These are phyloP conservation scores for Delonix regia DNA, from an alignment of 306 rosid species.

Conservation along the genomic window DNA sequence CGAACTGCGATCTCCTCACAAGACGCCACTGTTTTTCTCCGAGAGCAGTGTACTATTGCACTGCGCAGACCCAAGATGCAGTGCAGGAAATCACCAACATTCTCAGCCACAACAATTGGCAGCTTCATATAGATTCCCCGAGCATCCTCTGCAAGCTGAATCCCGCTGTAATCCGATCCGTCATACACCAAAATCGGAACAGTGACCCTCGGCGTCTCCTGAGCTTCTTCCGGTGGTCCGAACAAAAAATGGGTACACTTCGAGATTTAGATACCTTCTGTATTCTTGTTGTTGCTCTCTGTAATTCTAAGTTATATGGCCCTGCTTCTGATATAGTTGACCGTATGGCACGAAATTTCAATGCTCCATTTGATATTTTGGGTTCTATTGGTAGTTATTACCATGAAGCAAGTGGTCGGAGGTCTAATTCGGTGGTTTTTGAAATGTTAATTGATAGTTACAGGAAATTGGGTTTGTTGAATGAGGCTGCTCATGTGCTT, in stretches of 20 bases:
- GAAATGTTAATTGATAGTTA: slow-evolving; percentile 49
- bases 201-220: slow-evolving; percentile 47
- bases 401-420: slow-evolving; percentile 30
- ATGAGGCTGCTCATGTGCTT: slow-evolving; percentile 51
- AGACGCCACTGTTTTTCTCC: not conserved
- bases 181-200: slow-evolving; percentile 36
- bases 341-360: slow-evolving; percentile 43
- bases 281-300: slow-evolving; percentile 51
- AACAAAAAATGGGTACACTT: slow-evolving; percentile 44
- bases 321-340: slow-evolving; percentile 43
- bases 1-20: not conserved
- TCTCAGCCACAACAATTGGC: slow-evolving; percentile 48
- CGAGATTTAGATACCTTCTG: slow-evolving; percentile 46
- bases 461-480: slow-evolving; percentile 40
- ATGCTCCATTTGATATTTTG: slow-evolving; percentile 45
- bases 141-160: slow-evolving; percentile 41
- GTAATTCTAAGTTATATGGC: slow-evolving; percentile 40
- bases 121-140: slow-evolving; percentile 29
- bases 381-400: slow-evolving; percentile 40
- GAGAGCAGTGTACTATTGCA: slow-evolving; percentile 21
- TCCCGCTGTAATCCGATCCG: slow-evolving; percentile 48
- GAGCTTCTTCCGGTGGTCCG: slow-evolving; percentile 56
- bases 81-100: slow-evolving; percentile 47
- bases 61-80: slow-evolving; percentile 34
- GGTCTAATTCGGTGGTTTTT: slow-evolving; percentile 41